Evolutionary conservation across 305 asterid genomes (phyloP).

Genomic region (Fraxinus dipetala): DNA sequence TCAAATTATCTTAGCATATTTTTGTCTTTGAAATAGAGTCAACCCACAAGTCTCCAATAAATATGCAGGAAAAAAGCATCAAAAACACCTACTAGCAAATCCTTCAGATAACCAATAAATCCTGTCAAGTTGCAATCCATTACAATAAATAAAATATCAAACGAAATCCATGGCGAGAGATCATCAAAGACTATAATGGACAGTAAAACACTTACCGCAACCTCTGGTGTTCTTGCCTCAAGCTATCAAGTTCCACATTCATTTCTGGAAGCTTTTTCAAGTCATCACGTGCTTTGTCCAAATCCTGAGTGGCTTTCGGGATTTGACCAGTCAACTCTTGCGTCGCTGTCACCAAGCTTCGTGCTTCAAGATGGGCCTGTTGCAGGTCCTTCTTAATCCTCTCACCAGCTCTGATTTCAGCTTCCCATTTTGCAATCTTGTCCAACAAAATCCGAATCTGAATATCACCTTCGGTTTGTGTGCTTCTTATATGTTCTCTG

Average conservation of each 20-base stretch:
- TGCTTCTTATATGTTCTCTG: conserved; percentile 60
- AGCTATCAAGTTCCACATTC: conserved; percentile 55
- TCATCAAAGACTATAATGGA: conserved; percentile 6
- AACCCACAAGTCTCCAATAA: background rate
- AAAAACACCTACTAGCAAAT: background rate
- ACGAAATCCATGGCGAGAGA: background rate
- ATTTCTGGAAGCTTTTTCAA: conserved; percentile 54
- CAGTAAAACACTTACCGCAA: conserved; percentile 56
- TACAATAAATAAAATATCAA: background rate
- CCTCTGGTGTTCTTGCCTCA: conserved; percentile 59
- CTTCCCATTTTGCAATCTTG: conserved; percentile 65
- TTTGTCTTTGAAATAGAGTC: background rate
- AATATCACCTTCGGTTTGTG: conserved; percentile 67
- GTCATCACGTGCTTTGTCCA: conserved; percentile 47
- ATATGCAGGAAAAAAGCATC: background rate
- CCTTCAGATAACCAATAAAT: background rate
- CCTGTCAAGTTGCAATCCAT: background rate
- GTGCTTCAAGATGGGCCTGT: conserved; percentile 57
- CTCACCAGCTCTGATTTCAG: conserved; percentile 49
- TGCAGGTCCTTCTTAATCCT: conserved; percentile 46
- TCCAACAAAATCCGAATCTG: conserved; percentile 66
- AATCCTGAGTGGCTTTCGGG: conserved; percentile 48
- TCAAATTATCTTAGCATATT: background rate
- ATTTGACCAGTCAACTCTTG: conserved; percentile 50
- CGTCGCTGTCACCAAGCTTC: conserved; percentile 47